Conservation (phyloP, 768 basidiomycete genomes). For the Lentinula lateritia region DNA sequence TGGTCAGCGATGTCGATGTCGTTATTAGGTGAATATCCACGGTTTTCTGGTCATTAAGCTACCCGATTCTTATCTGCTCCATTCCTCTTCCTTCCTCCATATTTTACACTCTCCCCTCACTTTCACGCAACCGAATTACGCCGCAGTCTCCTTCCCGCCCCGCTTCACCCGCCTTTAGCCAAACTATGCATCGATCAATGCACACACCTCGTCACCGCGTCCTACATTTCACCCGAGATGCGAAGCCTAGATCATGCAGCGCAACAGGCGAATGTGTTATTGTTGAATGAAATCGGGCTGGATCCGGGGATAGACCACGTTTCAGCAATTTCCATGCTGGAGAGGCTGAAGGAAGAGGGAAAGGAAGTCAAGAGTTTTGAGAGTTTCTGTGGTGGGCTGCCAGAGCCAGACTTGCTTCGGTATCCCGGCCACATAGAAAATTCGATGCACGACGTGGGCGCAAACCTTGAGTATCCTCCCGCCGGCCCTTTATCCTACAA, state of each 20-base stretch:
- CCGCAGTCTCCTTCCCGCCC: slow-evolving; percentile 70
- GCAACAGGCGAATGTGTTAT: slow-evolving; percentile 60
- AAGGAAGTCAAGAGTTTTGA: slow-evolving; percentile 68
- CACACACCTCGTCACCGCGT: slow-evolving; percentile 86
- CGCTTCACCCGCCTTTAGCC: slow-evolving; percentile 68
- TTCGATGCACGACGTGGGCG: no score
- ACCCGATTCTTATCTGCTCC: not conserved
- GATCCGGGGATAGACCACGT: slow-evolving; percentile 91
- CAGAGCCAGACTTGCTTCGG: slow-evolving; percentile 57
- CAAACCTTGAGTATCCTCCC: not conserved
- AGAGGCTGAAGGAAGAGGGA: slow-evolving; percentile 40
- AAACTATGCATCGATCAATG: slow-evolving; percentile 60
- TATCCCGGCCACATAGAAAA: slow-evolving; percentile 9
- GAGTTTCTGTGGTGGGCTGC: slow-evolving; percentile 92
- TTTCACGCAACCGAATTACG: not conserved
- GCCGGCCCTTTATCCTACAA: slow-evolving; percentile 79
- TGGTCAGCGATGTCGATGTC: slow-evolving; percentile 66
- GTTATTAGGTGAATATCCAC: slow-evolving; percentile 63
- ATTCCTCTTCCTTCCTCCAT: not conserved
- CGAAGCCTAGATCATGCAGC: slow-evolving; percentile 48
- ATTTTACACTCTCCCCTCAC: not conserved
- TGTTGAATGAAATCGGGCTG: slow-evolving; percentile 87
- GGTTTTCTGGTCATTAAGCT: no score
- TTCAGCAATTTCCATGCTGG: slow-evolving; percentile 71
- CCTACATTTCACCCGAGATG: slow-evolving; percentile 84